A percentile compares a stretch with the other conserved stretches of the same genome.
These are phyloP conservation scores for Tremellales sp. DNA, from an alignment of 1,284 basidiomycete species.

Conservation along the genomic window DNA sequence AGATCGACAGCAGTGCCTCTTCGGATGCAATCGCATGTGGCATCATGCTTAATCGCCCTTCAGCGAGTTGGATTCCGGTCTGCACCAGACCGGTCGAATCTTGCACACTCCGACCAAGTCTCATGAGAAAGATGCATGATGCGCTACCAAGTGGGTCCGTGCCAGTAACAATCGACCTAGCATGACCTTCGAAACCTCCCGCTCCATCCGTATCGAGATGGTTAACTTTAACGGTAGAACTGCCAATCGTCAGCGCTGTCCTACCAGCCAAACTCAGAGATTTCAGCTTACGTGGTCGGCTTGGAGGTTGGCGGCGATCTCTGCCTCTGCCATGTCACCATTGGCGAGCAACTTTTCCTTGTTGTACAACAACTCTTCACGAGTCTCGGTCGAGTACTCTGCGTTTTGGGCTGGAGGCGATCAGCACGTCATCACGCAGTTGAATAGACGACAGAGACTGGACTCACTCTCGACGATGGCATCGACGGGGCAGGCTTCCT, in stretches of 20 bases:
- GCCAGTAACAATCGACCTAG: too few relatives aligned
- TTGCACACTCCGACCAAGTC: too few relatives aligned
- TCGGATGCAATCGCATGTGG: too few relatives aligned
- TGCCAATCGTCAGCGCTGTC: not conserved
- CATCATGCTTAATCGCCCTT: too few relatives aligned
- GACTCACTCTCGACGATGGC: constrained; percentile 96
- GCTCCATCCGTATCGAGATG: too few relatives aligned
- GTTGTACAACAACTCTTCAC: constrained; percentile 98
- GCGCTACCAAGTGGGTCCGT: too few relatives aligned
- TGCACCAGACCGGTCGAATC: too few relatives aligned
- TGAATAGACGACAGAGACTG: not conserved
- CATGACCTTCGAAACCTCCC: too few relatives aligned
- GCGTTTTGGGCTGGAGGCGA: constrained; percentile 82
- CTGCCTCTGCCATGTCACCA: constrained; percentile 92
- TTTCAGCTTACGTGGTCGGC: constrained; percentile 50
- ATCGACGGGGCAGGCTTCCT: constrained; percentile 99
- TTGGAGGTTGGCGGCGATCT: constrained; percentile 90
- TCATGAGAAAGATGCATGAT: too few relatives aligned
- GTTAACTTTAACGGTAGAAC: not conserved
- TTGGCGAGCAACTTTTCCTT: constrained; percentile 93
- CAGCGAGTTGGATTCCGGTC: too few relatives aligned
- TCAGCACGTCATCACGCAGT: not conserved
- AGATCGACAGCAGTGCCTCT: too few relatives aligned
- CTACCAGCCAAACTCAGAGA: not conserved
- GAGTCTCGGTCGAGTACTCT: constrained; percentile 94